Evolutionary conservation across 176 grass and related monocot species (phyloP), one percentile per base, ranked within the genome.

Genomic region (Canna indica): DNA sequence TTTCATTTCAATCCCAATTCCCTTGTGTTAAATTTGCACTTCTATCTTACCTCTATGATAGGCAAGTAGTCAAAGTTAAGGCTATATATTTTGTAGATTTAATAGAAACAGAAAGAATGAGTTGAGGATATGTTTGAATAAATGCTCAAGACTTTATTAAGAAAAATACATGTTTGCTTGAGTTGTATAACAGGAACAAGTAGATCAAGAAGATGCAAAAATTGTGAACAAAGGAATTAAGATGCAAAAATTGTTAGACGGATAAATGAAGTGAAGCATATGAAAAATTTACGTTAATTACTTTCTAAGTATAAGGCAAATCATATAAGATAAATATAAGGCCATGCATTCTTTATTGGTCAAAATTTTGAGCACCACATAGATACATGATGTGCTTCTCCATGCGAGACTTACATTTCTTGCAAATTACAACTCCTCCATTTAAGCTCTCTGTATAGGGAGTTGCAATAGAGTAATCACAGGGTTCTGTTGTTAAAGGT

Each of bases 341-440:
- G 27, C 58, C 50, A 54, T 54, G 17, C 50, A 29, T 14, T 28
- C 58, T 60, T 60, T 60, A 60, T 30, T 60, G 35, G n/a, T 41
- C 64, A 39, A 67, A 24, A 67, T 24, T 17, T 67, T 36, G 10
- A 5, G 36, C 33, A 25, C 48, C 53, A n/a, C 73, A 76, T 64
- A 52, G 73, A 53, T 76, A 76, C 73, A 76, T 36, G 59, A 50
- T 36, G 60, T 50, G 59, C 44, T 36, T 50, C 60, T 76, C 44
- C 73, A 76, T 76, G 44, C 11, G 10, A 16, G 20, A 50, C 42
- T 65, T 65, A 17, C 73, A 76, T 63, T 76, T 66, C 73, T 50
- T 26, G 60, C 73, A 76, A 66, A 76, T 29, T 24, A 9, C 1
- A 50, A 50, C 20, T 0, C 20, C 41, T 76, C 46, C 59, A 18